A percentile compares a stretch with the other conserved stretches of the same genome.
Conservation (phyloP, 257 asterid genomes). For the Nicotiana obtusifolia region DNA sequence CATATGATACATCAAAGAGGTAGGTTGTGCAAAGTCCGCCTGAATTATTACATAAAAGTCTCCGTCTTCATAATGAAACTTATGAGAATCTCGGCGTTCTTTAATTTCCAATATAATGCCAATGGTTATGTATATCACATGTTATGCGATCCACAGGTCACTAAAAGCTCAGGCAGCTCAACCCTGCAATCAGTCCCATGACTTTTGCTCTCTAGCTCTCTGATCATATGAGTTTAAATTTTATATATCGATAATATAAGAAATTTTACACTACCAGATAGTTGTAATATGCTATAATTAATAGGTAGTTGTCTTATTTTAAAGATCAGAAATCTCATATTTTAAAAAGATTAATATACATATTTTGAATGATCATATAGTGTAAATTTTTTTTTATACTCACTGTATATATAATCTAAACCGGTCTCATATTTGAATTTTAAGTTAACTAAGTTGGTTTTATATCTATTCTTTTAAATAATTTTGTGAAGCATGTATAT, state of each 20-base stretch:
- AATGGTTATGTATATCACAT: neutral
- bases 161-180: neutral
- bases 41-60: neutral
- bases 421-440: neutral
- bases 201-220: neutral
- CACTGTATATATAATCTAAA: too few species aligned
- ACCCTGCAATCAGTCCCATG: neutral
- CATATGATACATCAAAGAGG: constrained; percentile 1
- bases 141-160: neutral
- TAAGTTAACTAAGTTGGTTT: neutral
- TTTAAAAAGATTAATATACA: too few species aligned
- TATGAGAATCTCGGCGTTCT: neutral
- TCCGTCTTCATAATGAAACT: neutral
- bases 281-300: too few species aligned
- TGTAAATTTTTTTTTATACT: too few species aligned
- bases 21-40: neutral
- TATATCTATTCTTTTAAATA: neutral
- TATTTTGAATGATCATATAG: too few species aligned
- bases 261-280: too few species aligned
- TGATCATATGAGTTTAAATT: too few species aligned
- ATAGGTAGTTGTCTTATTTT: too few species aligned
- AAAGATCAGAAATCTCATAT: too few species aligned
- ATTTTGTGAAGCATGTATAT: neutral
- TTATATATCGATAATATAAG: too few species aligned
- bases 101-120: neutral